A percentile compares a stretch with the other conserved stretches of the same genome.
These are phyloP conservation scores for Curvularia hawaiiensis DNA, from an alignment of 2,329 filamentous ascomycete species.

Conservation along the genomic window DNA sequence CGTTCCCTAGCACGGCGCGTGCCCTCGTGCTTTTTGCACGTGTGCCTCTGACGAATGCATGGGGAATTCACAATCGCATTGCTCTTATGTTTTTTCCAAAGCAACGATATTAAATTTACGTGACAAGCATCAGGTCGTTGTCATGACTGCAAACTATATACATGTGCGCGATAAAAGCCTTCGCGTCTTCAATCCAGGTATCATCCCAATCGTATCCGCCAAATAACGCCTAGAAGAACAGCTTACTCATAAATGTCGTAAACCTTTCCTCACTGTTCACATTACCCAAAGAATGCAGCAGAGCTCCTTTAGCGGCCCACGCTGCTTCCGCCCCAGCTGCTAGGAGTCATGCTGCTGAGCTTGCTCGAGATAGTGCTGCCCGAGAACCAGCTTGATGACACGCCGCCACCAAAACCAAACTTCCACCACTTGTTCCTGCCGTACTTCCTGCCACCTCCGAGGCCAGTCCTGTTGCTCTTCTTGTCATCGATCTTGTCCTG, in stretches of 20 bases:
- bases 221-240: constrained; percentile 8
- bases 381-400: constrained; percentile 43
- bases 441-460: constrained; percentile 34
- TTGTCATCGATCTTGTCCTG: constrained; percentile 42
- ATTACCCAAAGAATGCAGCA: not conserved
- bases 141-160: constrained; percentile 14
- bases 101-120: not conserved
- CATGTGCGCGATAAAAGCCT: not conserved
- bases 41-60: not conserved
- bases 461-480: constrained; percentile 31
- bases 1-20: not conserved
- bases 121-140: not conserved
- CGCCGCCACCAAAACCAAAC: constrained; percentile 39
- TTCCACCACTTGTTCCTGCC: constrained; percentile 22
- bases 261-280: constrained; percentile 4
- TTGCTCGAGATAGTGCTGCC: constrained; percentile 47
- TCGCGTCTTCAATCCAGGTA: constrained; percentile 10
- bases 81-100: not conserved
- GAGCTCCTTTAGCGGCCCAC: constrained; percentile 19
- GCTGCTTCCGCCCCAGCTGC: constrained; percentile 42
- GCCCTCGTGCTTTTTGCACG: not conserved
- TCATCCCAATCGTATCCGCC: constrained; percentile 10
- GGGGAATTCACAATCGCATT: not conserved
- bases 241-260: constrained; percentile 13
- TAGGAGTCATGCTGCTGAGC: constrained; percentile 40